These are phyloP conservation scores for Sphaerosporella brunnea DNA, from an alignment of 495 filamentous ascomycete genomes.

Conservation along the genomic window DNA sequence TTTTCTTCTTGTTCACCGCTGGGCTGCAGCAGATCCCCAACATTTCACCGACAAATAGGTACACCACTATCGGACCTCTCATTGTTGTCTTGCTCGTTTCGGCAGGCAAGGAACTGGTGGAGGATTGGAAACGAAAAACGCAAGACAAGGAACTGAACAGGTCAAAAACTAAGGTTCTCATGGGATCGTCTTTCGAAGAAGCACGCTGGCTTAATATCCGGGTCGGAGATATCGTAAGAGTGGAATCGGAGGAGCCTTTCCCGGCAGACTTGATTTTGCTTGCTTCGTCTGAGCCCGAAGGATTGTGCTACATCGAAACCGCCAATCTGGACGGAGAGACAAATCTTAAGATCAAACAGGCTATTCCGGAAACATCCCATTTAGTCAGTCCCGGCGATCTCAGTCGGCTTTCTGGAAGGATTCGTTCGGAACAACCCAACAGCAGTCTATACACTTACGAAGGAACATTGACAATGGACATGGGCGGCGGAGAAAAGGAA, in stretches of 20 bases:
- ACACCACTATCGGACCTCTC: constrained; percentile 89
- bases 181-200: constrained; percentile 69
- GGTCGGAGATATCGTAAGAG: constrained; percentile 85
- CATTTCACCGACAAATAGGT: constrained; percentile 83
- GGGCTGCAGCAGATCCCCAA: constrained; percentile 88
- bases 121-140: constrained; percentile 77
- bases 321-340: constrained; percentile 97
- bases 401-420: constrained; percentile 64
- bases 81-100: constrained; percentile 80
- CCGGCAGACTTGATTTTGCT: constrained; percentile 85
- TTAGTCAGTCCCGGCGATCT: constrained; percentile 76
- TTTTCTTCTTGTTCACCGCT: constrained; percentile 98
- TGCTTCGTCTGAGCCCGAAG: constrained; percentile 92
- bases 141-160: constrained; percentile 79
- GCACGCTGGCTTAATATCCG: constrained; percentile 84
- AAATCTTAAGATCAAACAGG: constrained; percentile 98
- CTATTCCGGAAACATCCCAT: constrained; percentile 77
- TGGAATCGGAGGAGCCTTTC: constrained; percentile 92
- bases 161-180: constrained; percentile 67
- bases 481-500: constrained; percentile 92
- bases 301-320: constrained; percentile 96
- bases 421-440: constrained; percentile 94
- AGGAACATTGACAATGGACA: constrained; percentile 80
- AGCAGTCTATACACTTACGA: constrained; percentile 98
- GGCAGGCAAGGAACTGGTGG: constrained; percentile 82